Conservation (phyloP, 1,284 basidiomycete genomes). For the Cutaneotrichosporon sp. region DNA sequence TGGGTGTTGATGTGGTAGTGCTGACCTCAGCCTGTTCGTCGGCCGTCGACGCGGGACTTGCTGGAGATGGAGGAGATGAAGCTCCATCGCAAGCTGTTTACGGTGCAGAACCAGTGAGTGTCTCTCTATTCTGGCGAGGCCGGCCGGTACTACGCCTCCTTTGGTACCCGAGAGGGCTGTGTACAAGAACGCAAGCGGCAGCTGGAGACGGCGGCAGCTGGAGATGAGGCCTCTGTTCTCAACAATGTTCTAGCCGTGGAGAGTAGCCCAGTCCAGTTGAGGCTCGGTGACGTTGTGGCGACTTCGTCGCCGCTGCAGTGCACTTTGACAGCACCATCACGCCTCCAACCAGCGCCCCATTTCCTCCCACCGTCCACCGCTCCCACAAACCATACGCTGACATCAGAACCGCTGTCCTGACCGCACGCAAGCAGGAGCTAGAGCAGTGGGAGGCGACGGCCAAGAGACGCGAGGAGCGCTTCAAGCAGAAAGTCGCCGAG, state of each 20-base stretch:
- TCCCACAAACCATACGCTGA: constrained; percentile 26
- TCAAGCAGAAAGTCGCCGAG: constrained; percentile 32
- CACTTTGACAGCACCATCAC: too few species aligned
- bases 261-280: too few species aligned
- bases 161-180: too few species aligned
- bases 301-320: too few species aligned
- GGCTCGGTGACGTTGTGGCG: too few species aligned
- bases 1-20: constrained; percentile 21
- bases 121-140: too few species aligned
- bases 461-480: constrained; percentile 12
- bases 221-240: too few species aligned
- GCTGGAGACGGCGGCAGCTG: too few species aligned
- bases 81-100: constrained; percentile 48
- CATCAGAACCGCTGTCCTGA: constrained; percentile 34
- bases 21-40: constrained; percentile 38
- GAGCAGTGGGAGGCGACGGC: constrained; percentile 57
- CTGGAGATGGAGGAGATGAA: constrained; percentile 53
- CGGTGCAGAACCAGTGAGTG: constrained; percentile 54
- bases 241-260: too few species aligned
- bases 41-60: constrained; percentile 50
- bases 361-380: constrained; percentile 19
- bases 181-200: too few species aligned
- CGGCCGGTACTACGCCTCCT: too few species aligned
- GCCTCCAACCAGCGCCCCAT: too few species aligned
- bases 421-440: constrained; percentile 54